Evolutionary conservation across 176 grass and related monocot species (phyloP).

Genomic region (Phoenix roebelenii): DNA sequence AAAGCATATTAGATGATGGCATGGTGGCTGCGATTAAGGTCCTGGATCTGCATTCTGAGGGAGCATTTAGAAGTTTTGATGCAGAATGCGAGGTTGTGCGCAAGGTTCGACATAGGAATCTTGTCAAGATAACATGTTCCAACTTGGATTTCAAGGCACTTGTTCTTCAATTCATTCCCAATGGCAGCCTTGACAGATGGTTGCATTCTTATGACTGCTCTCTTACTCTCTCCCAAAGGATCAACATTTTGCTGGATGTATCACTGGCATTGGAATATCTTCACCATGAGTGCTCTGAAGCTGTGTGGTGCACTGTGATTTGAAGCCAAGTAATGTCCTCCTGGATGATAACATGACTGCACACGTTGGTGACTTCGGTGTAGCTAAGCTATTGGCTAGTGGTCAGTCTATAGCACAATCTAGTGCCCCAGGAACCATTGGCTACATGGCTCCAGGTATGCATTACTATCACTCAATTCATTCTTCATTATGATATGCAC

Average conservation of each 20-base stretch:
- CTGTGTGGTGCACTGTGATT: conserved; percentile 23
- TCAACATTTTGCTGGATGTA: conserved; percentile 11
- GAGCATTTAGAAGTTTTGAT: conserved; percentile 11
- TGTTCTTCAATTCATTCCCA: conserved; percentile 22
- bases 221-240: conserved; percentile 11
- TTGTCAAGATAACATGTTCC: conserved; percentile 19
- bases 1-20: conserved; percentile 12
- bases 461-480: no score
- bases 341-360: conserved; percentile 30
- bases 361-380: conserved; percentile 18
- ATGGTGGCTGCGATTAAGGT: conserved; percentile 4
- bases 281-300: conserved; percentile 16
- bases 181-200: conserved; percentile 23
- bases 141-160: conserved; percentile 26
- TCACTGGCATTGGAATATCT: conserved; percentile 16
- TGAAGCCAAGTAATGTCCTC: conserved; percentile 26
- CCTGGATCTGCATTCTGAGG: conserved; percentile 6
- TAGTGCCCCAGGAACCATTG: conserved; percentile 12
- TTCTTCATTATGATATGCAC: no score
- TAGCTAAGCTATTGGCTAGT: conserved; percentile 8
- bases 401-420: conserved; percentile 9
- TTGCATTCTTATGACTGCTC: conserved; percentile 6
- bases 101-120: conserved; percentile 17
- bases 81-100: conserved; percentile 8
- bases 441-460: conserved; percentile 26